Conservation (phyloP, 2,329 filamentous ascomycete species). For the Arthrobotrys sinensis region DNA sequence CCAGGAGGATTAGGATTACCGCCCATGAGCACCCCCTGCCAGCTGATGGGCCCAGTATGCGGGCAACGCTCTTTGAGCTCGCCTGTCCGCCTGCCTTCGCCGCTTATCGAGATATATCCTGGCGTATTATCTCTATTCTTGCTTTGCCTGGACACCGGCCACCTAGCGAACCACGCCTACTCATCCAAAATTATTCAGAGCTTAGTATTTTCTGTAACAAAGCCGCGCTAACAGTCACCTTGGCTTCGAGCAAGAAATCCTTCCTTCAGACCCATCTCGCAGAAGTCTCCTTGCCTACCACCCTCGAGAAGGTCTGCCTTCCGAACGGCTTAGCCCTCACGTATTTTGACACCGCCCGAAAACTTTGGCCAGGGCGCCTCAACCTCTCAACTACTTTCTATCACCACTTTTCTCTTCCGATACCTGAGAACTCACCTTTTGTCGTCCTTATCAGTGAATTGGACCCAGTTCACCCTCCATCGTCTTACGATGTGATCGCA, state of each 20-base stretch:
- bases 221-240: slow-evolving; percentile 64
- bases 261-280: slow-evolving; percentile 71
- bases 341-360: slow-evolving; percentile 70
- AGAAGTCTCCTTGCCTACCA: slow-evolving; percentile 67
- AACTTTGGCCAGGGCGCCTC: slow-evolving; percentile 68
- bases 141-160: slow-evolving; percentile 33
- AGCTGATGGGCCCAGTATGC: slow-evolving; percentile 64
- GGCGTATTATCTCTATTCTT: slow-evolving; percentile 66
- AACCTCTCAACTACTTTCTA: slow-evolving; percentile 67
- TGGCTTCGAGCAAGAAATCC: slow-evolving; percentile 71
- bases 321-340: slow-evolving; percentile 70
- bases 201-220: slow-evolving; percentile 64
- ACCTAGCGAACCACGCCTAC: slow-evolving; percentile 62
- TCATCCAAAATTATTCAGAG: slow-evolving; percentile 66
- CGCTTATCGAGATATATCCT: slow-evolving; percentile 69
- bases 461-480: slow-evolving; percentile 66
- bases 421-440: slow-evolving; percentile 68
- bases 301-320: slow-evolving; percentile 69
- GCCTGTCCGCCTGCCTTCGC: slow-evolving; percentile 66
- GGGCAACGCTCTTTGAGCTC: slow-evolving; percentile 69
- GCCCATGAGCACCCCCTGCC: slow-evolving; percentile 69
- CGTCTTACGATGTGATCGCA: slow-evolving; percentile 73
- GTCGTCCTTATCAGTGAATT: slow-evolving; percentile 63
- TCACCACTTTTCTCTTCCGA: slow-evolving; percentile 68
- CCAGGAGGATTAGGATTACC: slow-evolving; percentile 66